phyloP scores from a whole-genome alignment of 352 stramenopile genomes.

The Phytophthora capsici region DNA sequence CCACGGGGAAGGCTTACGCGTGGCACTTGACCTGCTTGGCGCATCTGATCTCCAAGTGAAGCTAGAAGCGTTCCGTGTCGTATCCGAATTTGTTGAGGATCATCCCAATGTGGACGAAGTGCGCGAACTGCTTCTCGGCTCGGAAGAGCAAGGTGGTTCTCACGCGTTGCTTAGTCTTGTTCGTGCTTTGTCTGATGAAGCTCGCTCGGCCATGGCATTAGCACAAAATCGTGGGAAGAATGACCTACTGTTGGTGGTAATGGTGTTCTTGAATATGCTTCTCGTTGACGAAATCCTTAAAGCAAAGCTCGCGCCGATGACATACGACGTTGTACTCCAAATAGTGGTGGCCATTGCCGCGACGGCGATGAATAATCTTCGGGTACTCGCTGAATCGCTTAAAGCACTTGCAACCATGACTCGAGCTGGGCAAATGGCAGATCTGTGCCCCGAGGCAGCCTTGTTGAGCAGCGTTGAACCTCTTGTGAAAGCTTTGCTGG shows the following conservation, averaged over 20 bases:
- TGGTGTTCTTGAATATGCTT: slow-evolving; percentile 60
- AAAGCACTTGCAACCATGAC: slow-evolving; percentile 63
- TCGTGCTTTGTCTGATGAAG: slow-evolving; percentile 58
- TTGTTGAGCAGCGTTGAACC: slow-evolving; percentile 47
- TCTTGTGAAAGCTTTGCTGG: slow-evolving; percentile 53
- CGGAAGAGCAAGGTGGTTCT: slow-evolving; percentile 37
- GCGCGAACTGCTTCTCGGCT: slow-evolving; percentile 35
- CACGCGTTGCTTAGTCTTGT: slow-evolving; percentile 54
- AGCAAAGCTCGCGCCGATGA: slow-evolving; percentile 58
- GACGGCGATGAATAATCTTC: slow-evolving; percentile 22
- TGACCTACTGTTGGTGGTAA: slow-evolving; percentile 43
- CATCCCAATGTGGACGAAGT: slow-evolving; percentile 36
- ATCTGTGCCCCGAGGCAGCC: slow-evolving; percentile 45
- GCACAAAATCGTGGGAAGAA: slow-evolving; percentile 13
- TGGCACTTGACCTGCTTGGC: slow-evolving; percentile 54
- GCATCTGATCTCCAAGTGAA: slow-evolving; percentile 48
- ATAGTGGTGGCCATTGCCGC: slow-evolving; percentile 41
- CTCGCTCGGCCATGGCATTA: slow-evolving; percentile 19
- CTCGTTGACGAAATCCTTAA: slow-evolving; percentile 57
- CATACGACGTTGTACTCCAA: slow-evolving; percentile 68
- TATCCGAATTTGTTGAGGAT: slow-evolving; percentile 54
- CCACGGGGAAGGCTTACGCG: slow-evolving; percentile 42
- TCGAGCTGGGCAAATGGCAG: slow-evolving; percentile 27
- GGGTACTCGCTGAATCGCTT: slow-evolving; percentile 53
- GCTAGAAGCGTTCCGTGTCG: slow-evolving; percentile 50